Evolutionary conservation across 495 filamentous ascomycete species (phyloP).

Genomic region (Neurospora sp.): DNA sequence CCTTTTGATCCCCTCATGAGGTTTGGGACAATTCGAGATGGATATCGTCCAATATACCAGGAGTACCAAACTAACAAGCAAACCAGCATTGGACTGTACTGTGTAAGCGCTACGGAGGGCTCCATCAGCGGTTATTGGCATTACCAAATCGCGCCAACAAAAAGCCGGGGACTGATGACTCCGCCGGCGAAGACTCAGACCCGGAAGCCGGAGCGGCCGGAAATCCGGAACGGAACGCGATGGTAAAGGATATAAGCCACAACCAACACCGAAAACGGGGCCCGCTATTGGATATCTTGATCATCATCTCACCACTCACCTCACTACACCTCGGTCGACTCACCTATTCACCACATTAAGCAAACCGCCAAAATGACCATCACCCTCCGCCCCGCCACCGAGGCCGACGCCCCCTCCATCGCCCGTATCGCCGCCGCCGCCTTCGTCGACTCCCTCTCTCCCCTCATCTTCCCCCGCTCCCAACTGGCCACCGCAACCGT

Average conservation of each 20-base stretch:
- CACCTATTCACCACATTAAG: neutral
- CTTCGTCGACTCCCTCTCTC: slow-evolving; percentile 9
- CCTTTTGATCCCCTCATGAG: too few relatives aligned
- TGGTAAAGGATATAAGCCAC: too few relatives aligned
- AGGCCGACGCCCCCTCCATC: slow-evolving; percentile 6
- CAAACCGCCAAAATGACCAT: slow-evolving; percentile 6
- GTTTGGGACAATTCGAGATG: too few relatives aligned
- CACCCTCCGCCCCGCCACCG: slow-evolving; percentile 9
- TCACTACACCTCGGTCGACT: neutral
- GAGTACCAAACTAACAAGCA: too few relatives aligned
- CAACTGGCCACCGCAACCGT: slow-evolving; percentile 1
- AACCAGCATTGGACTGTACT: too few relatives aligned
- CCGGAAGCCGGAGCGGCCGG: neutral
- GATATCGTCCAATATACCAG: too few relatives aligned
- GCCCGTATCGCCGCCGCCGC: slow-evolving; percentile 10
- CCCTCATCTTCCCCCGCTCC: slow-evolving; percentile 9
- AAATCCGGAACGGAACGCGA: neutral
- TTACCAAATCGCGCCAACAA: neutral
- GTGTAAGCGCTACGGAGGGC: neutral
- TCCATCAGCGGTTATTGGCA: neutral
- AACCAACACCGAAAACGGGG: too few relatives aligned
- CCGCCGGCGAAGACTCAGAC: neutral
- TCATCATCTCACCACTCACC: neutral
- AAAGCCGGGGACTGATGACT: neutral
- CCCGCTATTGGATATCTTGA: neutral